Evolutionary conservation across 352 stramenopile genomes (phyloP).

Genomic region (Globisporangium viniferum): DNA sequence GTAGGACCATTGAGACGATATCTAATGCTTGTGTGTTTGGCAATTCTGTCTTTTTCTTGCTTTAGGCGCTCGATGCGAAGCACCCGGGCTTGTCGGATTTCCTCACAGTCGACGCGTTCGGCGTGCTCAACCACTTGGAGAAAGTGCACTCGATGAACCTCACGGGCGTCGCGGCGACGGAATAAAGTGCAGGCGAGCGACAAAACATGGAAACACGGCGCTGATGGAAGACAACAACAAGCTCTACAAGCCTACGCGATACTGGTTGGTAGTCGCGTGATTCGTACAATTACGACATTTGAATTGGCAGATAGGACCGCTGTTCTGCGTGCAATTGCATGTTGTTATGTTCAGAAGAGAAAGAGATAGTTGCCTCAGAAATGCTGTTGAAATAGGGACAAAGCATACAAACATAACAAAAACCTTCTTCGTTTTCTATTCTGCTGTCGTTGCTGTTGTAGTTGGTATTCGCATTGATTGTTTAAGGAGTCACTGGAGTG

Average conservation of each 20-base stretch:
- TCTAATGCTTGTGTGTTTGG: background rate
- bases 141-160: constrained; percentile 80
- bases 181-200: constrained; percentile 13
- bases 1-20: background rate
- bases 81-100: constrained; percentile 85
- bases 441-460: constrained; percentile 17
- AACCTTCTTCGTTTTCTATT: constrained; percentile 8
- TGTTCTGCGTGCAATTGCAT: background rate
- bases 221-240: background rate
- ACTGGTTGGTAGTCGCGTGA: background rate
- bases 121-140: constrained; percentile 80
- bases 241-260: background rate
- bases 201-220: background rate
- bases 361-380: background rate
- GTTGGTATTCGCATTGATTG: constrained; percentile 32
- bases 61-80: constrained; percentile 70
- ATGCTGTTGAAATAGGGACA: background rate
- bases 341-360: background rate
- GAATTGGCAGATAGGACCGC: background rate
- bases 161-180: constrained; percentile 7
- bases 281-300: background rate
- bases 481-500: constrained; percentile 36
- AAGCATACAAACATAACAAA: background rate
- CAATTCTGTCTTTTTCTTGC: background rate
- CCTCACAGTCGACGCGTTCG: constrained; percentile 80